These are phyloP conservation scores for Cladochytrium tenue DNA, from an alignment of 371 early-diverging fungal genomes.

Conservation along the genomic window DNA sequence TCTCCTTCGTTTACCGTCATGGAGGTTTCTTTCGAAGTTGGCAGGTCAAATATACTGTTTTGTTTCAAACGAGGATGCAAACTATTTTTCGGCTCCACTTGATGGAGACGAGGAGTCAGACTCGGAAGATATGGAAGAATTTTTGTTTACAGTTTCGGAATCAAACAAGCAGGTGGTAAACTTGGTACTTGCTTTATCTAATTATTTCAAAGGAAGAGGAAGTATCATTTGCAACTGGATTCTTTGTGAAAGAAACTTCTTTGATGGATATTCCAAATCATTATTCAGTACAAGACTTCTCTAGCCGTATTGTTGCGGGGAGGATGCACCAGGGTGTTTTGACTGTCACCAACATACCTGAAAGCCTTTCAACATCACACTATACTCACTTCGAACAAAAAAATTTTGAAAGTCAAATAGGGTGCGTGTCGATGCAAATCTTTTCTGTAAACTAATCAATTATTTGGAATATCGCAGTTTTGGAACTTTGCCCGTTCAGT, in stretches of 20 bases:
- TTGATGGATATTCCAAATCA: not conserved
- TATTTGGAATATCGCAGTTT: no score
- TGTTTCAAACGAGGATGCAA: not conserved
- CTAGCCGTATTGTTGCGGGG: not conserved
- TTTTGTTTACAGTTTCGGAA: not conserved
- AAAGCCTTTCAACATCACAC: not conserved
- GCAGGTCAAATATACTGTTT: not conserved
- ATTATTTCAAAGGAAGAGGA: not conserved
- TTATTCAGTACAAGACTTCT: not conserved
- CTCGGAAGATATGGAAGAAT: not conserved
- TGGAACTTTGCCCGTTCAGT: no score
- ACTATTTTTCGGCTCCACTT: no score
- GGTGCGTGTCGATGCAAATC: no score
- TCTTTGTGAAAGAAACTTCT: not conserved
- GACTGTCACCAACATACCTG: not conserved
- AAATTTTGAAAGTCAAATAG: no score
- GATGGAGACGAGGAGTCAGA: not conserved
- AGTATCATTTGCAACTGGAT: no score
- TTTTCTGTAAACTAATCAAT: no score
- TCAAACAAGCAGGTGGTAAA: not conserved
- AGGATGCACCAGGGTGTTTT: not conserved
- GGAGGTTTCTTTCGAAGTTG: not conserved
- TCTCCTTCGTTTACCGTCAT: no score
- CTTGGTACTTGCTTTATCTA: not conserved
- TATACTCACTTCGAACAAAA: no score